A percentile compares a stretch with the other conserved stretches of the same genome.
Conservation (phyloP, 2,329 filamentous ascomycete species). For the Pyrenophora tritici-repentis region DNA sequence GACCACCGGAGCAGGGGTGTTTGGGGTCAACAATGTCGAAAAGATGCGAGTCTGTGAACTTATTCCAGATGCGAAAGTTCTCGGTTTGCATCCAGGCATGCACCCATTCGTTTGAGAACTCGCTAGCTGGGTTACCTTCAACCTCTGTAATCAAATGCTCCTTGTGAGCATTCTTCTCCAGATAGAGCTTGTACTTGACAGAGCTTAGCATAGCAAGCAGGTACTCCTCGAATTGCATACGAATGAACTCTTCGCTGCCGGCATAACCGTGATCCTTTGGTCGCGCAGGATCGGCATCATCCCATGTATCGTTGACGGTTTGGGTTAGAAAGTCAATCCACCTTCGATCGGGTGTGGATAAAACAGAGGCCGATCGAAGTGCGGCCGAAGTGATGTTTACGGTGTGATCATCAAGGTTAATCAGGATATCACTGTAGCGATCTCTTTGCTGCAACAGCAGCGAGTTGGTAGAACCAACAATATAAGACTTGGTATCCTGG, state of each 20-base stretch:
- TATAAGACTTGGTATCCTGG: conserved; percentile 92
- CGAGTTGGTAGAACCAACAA: conserved; percentile 96
- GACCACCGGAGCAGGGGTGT: conserved; percentile 89
- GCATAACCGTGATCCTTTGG: conserved; percentile 96
- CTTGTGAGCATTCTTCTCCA: conserved; percentile 54
- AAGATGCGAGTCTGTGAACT: conserved; percentile 74
- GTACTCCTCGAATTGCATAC: conserved; percentile 96
- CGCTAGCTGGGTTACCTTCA: conserved; percentile 81
- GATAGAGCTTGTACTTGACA: conserved; percentile 77
- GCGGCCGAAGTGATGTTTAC: conserved; percentile 83
- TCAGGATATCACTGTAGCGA: conserved; percentile 92
- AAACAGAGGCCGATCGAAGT: conserved; percentile 72
- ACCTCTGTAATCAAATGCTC: conserved; percentile 65
- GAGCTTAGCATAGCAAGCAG: conserved; percentile 84
- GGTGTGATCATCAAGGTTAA: conserved; percentile 90
- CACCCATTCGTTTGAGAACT: conserved; percentile 85
- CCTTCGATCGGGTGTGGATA: conserved; percentile 85
- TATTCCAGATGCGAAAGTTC: conserved; percentile 88
- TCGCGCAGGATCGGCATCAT: conserved; percentile 81
- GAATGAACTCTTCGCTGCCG: conserved; percentile 95
- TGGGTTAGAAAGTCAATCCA: conserved; percentile 98
- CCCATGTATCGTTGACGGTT: conserved; percentile 95
- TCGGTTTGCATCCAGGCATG: conserved; percentile 86
- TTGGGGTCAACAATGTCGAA: conserved; percentile 94
- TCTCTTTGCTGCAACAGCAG: conserved; percentile 92